phyloP scores from a whole-genome alignment of 441 rosid species.

The Populus hybrid region DNA sequence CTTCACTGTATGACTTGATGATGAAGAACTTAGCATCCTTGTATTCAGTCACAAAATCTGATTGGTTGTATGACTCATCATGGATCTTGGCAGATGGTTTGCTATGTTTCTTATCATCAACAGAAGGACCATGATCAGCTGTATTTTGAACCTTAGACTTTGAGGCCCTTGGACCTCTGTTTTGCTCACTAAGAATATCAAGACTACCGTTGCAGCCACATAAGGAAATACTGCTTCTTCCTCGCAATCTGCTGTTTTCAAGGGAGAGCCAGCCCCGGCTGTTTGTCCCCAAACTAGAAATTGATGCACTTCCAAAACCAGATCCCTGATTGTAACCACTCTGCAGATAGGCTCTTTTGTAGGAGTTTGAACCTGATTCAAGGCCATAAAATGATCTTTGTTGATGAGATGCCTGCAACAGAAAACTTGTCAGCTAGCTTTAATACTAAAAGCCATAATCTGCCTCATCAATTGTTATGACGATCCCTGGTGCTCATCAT shows the following conservation, averaged over 20 bases:
- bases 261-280: slow-evolving; percentile 37
- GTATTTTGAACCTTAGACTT: slow-evolving; percentile 52
- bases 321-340: slow-evolving; percentile 45
- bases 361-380: slow-evolving; percentile 52
- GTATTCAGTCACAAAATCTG: slow-evolving; percentile 56
- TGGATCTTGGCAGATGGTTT: slow-evolving; percentile 34
- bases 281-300: slow-evolving; percentile 45
- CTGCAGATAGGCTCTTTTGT: slow-evolving; percentile 43
- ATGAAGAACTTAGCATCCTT: slow-evolving; percentile 65
- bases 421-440: slow-evolving; percentile 12
- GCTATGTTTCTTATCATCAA: slow-evolving; percentile 33
- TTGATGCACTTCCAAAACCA: slow-evolving; percentile 32
- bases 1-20: slow-evolving; percentile 82
- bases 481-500: background rate
- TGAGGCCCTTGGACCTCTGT: slow-evolving; percentile 80
- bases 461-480: background rate
- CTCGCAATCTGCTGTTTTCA: slow-evolving; percentile 56
- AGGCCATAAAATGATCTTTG: slow-evolving; percentile 56
- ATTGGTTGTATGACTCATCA: slow-evolving; percentile 41
- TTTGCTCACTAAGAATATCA: slow-evolving; percentile 59
- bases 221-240: slow-evolving; percentile 46
- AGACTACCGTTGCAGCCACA: slow-evolving; percentile 46
- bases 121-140: slow-evolving; percentile 34
- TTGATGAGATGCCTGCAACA: slow-evolving; percentile 51
- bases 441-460: slow-evolving; percentile 3